Evolutionary conservation across 1,139 yeast species (phyloP).

Genomic region (Blastobotrys malaysiensis): DNA sequence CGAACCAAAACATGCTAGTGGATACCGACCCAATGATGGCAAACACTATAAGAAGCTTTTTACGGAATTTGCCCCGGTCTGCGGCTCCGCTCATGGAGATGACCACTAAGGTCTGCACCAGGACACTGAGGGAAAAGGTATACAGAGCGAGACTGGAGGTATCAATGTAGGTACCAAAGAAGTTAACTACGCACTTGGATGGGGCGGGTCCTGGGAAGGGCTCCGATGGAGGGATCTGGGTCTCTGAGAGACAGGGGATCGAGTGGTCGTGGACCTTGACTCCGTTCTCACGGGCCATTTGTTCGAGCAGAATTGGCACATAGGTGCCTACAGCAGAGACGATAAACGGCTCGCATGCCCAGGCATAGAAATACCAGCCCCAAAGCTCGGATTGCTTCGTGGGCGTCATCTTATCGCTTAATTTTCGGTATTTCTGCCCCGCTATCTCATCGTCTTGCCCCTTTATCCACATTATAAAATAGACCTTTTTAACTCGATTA

Average conservation of each 20-base stretch:
- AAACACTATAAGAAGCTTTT: constrained; percentile 45
- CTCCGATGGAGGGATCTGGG: constrained; percentile 27
- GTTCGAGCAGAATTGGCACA: constrained; percentile 60
- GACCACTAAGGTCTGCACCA: constrained; percentile 59
- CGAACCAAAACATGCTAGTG: constrained; percentile 43
- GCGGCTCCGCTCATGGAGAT: constrained; percentile 64
- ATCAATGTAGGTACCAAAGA: constrained; percentile 50
- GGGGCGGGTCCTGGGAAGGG: constrained; percentile 8
- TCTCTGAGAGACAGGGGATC: constrained; percentile 35
- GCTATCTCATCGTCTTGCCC: background rate
- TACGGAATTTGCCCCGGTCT: constrained; percentile 52
- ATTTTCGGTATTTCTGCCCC: background rate
- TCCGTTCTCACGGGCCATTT: constrained; percentile 61
- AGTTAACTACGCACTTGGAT: constrained; percentile 42
- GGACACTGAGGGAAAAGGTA: constrained; percentile 59
- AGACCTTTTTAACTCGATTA: too few relatives aligned
- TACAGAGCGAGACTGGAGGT: constrained; percentile 65
- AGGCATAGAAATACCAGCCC: constrained; percentile 46
- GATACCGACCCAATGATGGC: constrained; percentile 51
- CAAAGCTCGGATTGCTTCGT: constrained; percentile 21
- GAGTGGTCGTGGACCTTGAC: constrained; percentile 49
- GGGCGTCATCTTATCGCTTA: background rate
- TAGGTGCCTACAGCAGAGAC: constrained; percentile 70
- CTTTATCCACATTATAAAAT: background rate
- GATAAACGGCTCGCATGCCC: constrained; percentile 71